Base-by-base conservation (phyloP, 192 early-diverging fungal species). In the Neocallimastix lanati region DNA sequence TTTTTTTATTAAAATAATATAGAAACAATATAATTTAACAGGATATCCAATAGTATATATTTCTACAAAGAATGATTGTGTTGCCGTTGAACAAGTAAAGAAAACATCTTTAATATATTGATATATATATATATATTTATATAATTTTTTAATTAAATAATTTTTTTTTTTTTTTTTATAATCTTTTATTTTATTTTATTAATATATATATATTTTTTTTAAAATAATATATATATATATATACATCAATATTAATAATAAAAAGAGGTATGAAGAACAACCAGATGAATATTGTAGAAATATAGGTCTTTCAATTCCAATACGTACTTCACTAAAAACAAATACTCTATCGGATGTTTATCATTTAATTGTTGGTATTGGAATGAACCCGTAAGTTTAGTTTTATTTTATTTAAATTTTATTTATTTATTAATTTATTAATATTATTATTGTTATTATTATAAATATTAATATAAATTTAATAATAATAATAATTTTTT, bases 201-300 rank as follows among this genome's bases (percentile, higher is more conserved):
- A n/a, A n/a, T n/a, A n/a, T n/a, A n/a, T n/a, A n/a, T n/a, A n/a
- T n/a, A n/a, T n/a, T n/a, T n/a, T n/a, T n/a, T n/a, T n/a, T n/a
- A n/a, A n/a, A n/a, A n/a, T n/a, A n/a, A n/a, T n/a, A n/a, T n/a
- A n/a, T n/a, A n/a, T n/a, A n/a, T n/a, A n/a, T n/a, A n/a, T n/a
- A n/a, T n/a, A n/a, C n/a, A n/a, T n/a, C n/a, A n/a, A n/a, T n/a
- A n/a, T n/a, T n/a, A n/a, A n/a, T n/a, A n/a, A n/a, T n/a, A n/a
- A n/a, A n/a, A n/a, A 93, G 83, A 85, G 94, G 3, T 88, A 92
- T 76, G 95, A 94, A 18, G 84, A 92, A 29, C 95, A 94, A 77
- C 98, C 98, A 4, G 96, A 98, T 81, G 93, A 93, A 1, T 99
- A 96, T 82, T 99, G 98, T 81, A 88, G 96, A n/a, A 87, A 89